These are phyloP conservation scores for Suillus tomentosus DNA, from an alignment of 768 basidiomycete species.

Conservation along the genomic window DNA sequence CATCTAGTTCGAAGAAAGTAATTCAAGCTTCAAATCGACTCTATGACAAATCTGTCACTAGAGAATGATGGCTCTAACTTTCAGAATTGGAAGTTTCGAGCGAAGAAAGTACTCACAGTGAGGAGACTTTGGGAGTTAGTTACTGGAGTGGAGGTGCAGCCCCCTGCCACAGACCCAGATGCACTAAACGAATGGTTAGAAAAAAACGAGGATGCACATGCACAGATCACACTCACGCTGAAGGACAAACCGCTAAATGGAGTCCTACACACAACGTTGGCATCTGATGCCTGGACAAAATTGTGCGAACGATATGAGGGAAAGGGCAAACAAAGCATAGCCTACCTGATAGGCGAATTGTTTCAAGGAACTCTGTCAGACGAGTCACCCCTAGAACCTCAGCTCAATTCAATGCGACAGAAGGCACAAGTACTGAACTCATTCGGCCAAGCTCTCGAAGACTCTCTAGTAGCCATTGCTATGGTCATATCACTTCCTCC, in stretches of 20 bases:
- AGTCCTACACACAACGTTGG: conserved; percentile 9
- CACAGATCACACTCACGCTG: conserved; percentile 25
- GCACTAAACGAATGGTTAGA: background rate
- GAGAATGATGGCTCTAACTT: conserved; percentile 16
- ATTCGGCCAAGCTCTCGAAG: background rate
- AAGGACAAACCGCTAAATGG: conserved; percentile 23
- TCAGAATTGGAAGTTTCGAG: conserved; percentile 18
- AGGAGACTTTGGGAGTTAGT: conserved; percentile 12
- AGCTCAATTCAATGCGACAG: conserved; percentile 3
- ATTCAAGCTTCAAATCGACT: background rate
- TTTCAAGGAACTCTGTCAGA: background rate
- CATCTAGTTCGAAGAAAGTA: background rate
- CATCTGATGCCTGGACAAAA: conserved; percentile 14
- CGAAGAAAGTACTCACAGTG: conserved; percentile 23
- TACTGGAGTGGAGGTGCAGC: background rate
- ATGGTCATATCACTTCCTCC: conserved; percentile 22
- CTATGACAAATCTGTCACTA: conserved; percentile 15
- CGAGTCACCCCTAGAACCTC: background rate
- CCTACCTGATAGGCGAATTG: conserved; percentile 5
- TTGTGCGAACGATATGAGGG: conserved; percentile 23
- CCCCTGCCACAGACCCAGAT: background rate
- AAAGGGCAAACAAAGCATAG: conserved; percentile 14
- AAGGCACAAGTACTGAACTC: background rate
- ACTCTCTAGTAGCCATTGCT: conserved; percentile 6
- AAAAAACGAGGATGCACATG: conserved; percentile 18